Conservation (phyloP, 2,329 filamentous ascomycete genomes). For the Aspergillus sojae region DNA sequence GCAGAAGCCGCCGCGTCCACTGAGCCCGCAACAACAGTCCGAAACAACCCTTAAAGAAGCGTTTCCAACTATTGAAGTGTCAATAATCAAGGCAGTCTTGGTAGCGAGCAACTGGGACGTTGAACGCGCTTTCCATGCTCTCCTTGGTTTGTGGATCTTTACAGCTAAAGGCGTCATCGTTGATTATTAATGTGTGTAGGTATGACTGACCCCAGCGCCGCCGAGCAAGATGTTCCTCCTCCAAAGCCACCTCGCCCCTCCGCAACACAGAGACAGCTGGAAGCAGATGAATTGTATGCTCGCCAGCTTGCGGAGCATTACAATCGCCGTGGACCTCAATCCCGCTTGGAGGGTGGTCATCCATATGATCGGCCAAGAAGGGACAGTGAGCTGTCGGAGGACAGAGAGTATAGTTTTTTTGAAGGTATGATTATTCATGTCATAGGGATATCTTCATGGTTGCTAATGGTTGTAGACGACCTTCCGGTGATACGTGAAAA, state of each 20-base stretch:
- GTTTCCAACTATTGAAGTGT: slow-evolving; percentile 78
- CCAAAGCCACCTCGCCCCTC: slow-evolving; percentile 78
- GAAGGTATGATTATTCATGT: slow-evolving; percentile 57
- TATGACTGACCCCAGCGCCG: slow-evolving; percentile 80
- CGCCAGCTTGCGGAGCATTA: slow-evolving; percentile 93
- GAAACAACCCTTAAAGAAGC: slow-evolving; percentile 89
- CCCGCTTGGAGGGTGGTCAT: slow-evolving; percentile 34
- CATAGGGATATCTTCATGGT: not conserved
- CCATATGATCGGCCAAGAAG: slow-evolving; percentile 50
- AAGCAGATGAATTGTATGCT: slow-evolving; percentile 88
- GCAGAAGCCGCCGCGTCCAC: slow-evolving; percentile 81
- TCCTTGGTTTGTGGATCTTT: slow-evolving; percentile 65
- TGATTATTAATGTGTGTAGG: slow-evolving; percentile 47
- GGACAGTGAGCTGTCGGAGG: slow-evolving; percentile 62
- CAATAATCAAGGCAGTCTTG: slow-evolving; percentile 85
- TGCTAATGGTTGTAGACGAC: slow-evolving; percentile 64
- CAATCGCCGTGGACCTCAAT: slow-evolving; percentile 50
- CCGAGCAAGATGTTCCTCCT: slow-evolving; percentile 63
- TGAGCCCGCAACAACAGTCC: slow-evolving; percentile 80
- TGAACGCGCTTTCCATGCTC: slow-evolving; percentile 92
- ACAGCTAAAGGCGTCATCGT: not conserved
- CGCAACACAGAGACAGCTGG: slow-evolving; percentile 74
- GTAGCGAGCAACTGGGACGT: slow-evolving; percentile 82
- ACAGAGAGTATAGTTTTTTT: slow-evolving; percentile 84
- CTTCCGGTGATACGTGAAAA: slow-evolving; percentile 91